Evolutionary conservation across 2,329 filamentous ascomycete genomes (phyloP), one percentile per base, ranked within the genome.

Genomic region (Ophiostoma quercus): DNA sequence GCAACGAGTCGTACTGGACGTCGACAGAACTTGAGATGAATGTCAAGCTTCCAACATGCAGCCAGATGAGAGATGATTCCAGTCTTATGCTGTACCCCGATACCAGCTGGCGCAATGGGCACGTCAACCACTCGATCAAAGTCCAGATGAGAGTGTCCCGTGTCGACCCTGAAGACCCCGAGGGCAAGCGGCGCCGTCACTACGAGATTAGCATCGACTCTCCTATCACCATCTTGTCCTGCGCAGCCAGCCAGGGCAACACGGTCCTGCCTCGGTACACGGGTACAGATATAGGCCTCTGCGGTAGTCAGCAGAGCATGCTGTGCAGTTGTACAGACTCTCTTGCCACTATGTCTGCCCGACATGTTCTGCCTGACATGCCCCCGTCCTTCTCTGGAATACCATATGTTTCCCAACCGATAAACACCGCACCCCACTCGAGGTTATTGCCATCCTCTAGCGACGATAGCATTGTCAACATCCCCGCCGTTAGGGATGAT

Each of bases 191-290:
- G 76, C 87, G 93, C 73, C 87, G 93, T 43, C 94, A 97, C 77
- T 97, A 96, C 74, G 94, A 97, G 79, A 97, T 97, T 75, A 96
- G 92, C 74, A 97, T 97, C 75, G 94, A 97, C 79, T 97, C 93
- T 1, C 94, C 94, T 0, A 94, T 97, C 77, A 94, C 94, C 72
- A 92, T 97, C 65, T 89, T 97, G 66, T 94, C 94, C 72, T 97
- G 94, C 81, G 91, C 91, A 72, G 93, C 94, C n/a, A 96, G 92
- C 0, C 91, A 95, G 77, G 90, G 92, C 67, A 97, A 97, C 78
- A 96, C 91, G 34, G 88, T 88, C 14, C 84, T 97, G 12, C 94
- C 94, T 0, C 90, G 91, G 19, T 97, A 97, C 78, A 80, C 82
- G 7, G 82, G 83, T 29, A 76, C 79, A 3, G 88, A 87, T 9